phyloP scores from a whole-genome alignment of 305 asterid species.

The Coffea humblotiana region DNA sequence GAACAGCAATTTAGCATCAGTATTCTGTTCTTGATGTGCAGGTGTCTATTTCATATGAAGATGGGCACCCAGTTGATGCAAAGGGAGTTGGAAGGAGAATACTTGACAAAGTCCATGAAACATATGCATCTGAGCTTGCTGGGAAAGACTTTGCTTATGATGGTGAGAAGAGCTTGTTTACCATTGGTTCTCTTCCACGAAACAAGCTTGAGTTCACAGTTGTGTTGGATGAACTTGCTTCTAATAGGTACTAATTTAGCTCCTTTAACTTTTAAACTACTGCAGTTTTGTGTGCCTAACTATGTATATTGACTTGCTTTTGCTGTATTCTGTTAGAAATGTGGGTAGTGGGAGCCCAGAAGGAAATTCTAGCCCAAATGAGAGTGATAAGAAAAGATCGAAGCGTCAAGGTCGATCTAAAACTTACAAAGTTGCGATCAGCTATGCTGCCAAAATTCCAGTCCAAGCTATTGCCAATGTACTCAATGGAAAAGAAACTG shows the following conservation, averaged over 20 bases:
- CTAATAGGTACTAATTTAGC: slow-evolving; percentile 33
- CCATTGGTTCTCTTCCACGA: slow-evolving; percentile 62
- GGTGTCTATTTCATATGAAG: slow-evolving; percentile 68
- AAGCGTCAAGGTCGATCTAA: slow-evolving; percentile 42
- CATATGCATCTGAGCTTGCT: slow-evolving; percentile 47
- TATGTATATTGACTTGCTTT: neutral
- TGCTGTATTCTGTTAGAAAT: slow-evolving; percentile 30
- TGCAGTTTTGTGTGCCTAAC: neutral
- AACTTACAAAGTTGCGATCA: slow-evolving; percentile 55
- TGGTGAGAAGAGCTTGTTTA: slow-evolving; percentile 69
- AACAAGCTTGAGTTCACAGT: slow-evolving; percentile 61
- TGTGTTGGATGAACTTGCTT: slow-evolving; percentile 46
- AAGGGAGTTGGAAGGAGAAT: slow-evolving; percentile 65
- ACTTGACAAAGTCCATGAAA: slow-evolving; percentile 49
- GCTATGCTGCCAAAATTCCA: slow-evolving; percentile 66
- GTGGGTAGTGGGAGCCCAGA: slow-evolving; percentile 39
- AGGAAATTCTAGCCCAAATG: slow-evolving; percentile 38
- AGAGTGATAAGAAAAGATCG: slow-evolving; percentile 46
- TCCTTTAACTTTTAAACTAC: neutral
- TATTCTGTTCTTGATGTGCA: slow-evolving; percentile 16
- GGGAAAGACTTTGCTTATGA: slow-evolving; percentile 65
- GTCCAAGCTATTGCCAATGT: slow-evolving; percentile 54
- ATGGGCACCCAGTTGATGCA: slow-evolving; percentile 56
- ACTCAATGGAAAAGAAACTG: slow-evolving; percentile 53
- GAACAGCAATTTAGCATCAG: neutral